phyloP scores from a whole-genome alignment of 306 rosid genomes.

The Prunus padus region DNA sequence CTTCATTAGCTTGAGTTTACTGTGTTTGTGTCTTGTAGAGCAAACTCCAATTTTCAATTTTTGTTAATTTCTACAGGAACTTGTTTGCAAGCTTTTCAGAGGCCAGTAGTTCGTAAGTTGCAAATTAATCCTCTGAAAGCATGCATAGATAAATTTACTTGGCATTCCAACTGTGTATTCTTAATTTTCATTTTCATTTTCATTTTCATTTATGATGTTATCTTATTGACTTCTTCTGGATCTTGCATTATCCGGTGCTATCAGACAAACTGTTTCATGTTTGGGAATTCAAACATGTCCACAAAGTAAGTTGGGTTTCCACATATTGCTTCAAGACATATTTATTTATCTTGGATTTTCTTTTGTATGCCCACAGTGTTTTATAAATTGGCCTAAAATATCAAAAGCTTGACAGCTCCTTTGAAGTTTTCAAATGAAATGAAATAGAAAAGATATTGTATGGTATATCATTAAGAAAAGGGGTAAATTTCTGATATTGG shows the following conservation, averaged over 20 bases:
- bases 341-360: no score
- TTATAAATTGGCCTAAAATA: no score
- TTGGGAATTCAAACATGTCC: conserved; percentile 30
- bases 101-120: conserved; percentile 41
- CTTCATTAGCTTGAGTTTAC: not conserved
- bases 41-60: not conserved
- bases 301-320: conserved; percentile 35
- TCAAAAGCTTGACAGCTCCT: no score
- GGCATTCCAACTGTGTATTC: not conserved
- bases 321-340: not conserved
- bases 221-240: conserved; percentile 27
- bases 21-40: not conserved
- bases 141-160: no score
- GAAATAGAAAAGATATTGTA: no score
- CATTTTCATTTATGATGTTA: not conserved
- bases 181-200: conserved; percentile 4
- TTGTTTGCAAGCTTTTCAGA: conserved; percentile 52
- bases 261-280: conserved; percentile 45
- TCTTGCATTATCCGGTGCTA: not conserved
- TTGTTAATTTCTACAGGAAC: conserved; percentile 40
- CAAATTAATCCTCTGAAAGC: not conserved
- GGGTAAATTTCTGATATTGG: no score
- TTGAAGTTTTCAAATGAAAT: no score
- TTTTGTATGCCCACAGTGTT: no score
- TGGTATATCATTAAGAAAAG: no score